Evolutionary conservation across 352 stramenopile genomes (phyloP).

Genomic region (Globisporangium abappressorium): DNA sequence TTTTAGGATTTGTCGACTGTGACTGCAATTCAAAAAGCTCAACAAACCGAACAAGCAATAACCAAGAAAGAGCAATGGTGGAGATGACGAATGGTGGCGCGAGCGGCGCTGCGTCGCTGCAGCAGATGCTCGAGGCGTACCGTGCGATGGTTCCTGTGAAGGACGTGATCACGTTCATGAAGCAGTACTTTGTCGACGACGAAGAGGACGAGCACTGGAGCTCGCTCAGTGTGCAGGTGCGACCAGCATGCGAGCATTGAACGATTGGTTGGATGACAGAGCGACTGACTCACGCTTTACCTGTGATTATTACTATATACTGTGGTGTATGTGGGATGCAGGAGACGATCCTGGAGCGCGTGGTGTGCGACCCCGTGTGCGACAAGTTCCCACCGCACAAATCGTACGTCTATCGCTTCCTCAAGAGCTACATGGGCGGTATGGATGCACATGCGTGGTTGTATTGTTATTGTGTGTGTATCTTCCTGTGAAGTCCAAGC

Average conservation of each 20-base stretch:
- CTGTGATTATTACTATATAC: neutral
- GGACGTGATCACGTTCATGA: slow-evolving; percentile 35
- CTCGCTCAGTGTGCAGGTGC: slow-evolving; percentile 56
- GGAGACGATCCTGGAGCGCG: slow-evolving; percentile 45
- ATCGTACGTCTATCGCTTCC: slow-evolving; percentile 66
- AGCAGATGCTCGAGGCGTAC: slow-evolving; percentile 54
- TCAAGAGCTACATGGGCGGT: slow-evolving; percentile 70
- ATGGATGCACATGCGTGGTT: slow-evolving; percentile 6
- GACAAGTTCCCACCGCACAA: slow-evolving; percentile 58
- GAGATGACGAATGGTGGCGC: neutral
- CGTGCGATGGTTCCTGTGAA: slow-evolving; percentile 59
- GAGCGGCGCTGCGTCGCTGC: slow-evolving; percentile 15
- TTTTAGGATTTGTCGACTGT: too few relatives aligned
- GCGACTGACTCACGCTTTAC: neutral
- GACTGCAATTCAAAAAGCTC: neutral
- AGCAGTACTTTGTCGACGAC: slow-evolving; percentile 20
- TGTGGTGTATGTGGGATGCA: slow-evolving; percentile 15
- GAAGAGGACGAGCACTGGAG: slow-evolving; percentile 31
- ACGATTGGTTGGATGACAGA: slow-evolving; percentile 6
- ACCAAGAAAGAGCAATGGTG: slow-evolving; percentile 4
- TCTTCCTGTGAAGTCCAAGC: neutral
- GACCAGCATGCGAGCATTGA: neutral
- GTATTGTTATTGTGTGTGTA: slow-evolving; percentile 1
- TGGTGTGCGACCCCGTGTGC: slow-evolving; percentile 54
- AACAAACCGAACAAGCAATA: too few relatives aligned